phyloP scores from a whole-genome alignment of 768 basidiomycete species.

The Terana coerulea region DNA sequence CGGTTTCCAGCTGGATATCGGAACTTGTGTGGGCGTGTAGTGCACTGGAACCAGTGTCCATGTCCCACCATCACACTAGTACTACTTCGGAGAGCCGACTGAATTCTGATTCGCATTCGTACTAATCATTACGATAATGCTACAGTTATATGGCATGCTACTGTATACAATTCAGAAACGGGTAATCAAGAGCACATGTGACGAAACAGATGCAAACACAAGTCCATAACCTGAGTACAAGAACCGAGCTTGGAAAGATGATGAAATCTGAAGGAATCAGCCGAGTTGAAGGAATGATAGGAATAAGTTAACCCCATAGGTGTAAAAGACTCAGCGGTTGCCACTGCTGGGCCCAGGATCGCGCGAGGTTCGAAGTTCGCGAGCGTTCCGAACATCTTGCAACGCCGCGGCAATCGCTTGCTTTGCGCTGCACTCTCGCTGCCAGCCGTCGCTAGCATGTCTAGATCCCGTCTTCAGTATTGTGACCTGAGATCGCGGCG shows the following conservation, averaged over 20 bases:
- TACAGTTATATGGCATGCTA: conserved; percentile 2
- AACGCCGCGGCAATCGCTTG: conserved; percentile 61
- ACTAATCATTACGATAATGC: too few species aligned
- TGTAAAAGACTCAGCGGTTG: too few species aligned
- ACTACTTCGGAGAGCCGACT: too few species aligned
- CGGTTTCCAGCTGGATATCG: too few species aligned
- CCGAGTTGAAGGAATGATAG: neutral
- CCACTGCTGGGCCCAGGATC: neutral
- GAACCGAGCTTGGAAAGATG: too few species aligned
- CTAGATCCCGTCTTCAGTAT: conserved; percentile 32
- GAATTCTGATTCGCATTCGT: too few species aligned
- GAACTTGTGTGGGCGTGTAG: too few species aligned
- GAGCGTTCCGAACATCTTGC: conserved; percentile 55
- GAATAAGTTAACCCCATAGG: neutral
- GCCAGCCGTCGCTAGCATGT: conserved; percentile 60
- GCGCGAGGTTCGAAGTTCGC: conserved; percentile 3
- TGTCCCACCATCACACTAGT: too few species aligned
- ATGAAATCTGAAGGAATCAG: neutral
- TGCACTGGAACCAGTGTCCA: too few species aligned
- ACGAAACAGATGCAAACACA: neutral
- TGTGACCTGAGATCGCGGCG: neutral
- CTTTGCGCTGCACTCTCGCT: conserved; percentile 55
- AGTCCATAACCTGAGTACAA: neutral
- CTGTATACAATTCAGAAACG: conserved; percentile 1
- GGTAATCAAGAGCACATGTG: neutral